A percentile compares a stretch with the other conserved stretches of the same genome.
These are phyloP conservation scores for Picocystis salinarum DNA, from an alignment of 139 green algal genomes.

Conservation along the genomic window DNA sequence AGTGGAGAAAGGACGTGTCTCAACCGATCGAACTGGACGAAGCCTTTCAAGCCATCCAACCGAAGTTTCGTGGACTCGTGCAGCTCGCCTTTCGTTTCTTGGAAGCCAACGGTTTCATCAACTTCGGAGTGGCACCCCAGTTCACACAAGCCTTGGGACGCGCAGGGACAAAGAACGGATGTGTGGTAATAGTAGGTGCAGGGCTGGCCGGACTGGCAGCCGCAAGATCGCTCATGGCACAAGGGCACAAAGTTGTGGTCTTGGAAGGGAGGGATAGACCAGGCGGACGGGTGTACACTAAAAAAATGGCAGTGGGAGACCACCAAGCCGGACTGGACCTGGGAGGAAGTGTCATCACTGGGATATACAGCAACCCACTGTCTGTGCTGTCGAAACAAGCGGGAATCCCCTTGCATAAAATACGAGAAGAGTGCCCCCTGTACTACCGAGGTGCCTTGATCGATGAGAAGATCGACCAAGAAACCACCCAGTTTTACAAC, in stretches of 20 bases:
- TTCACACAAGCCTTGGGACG: slow-evolving; percentile 7
- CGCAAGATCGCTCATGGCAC: not conserved
- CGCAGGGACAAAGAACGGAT: slow-evolving; percentile 6
- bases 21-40: not conserved
- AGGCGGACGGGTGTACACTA: slow-evolving; percentile 63
- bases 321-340: slow-evolving; percentile 44
- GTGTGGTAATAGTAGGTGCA: slow-evolving; percentile 72
- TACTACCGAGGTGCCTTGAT: slow-evolving; percentile 12
- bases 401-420: slow-evolving; percentile 46
- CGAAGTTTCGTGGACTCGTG: not conserved
- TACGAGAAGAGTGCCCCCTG: slow-evolving; percentile 26
- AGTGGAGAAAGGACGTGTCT: slow-evolving; percentile 17
- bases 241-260: slow-evolving; percentile 41
- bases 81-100: slow-evolving; percentile 12
- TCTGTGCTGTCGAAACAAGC: slow-evolving; percentile 56
- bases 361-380: slow-evolving; percentile 83
- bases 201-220: slow-evolving; percentile 44
- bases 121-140: slow-evolving; percentile 51
- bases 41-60: slow-evolving; percentile 4
- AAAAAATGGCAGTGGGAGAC: slow-evolving; percentile 26
- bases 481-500: slow-evolving; percentile 47
- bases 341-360: slow-evolving; percentile 76
- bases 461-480: not conserved
- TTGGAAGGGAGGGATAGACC: slow-evolving; percentile 54
- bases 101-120: slow-evolving; percentile 54